Evolutionary conservation across 257 asterid genomes (phyloP).

Genomic region (Solanum habrochaites): DNA sequence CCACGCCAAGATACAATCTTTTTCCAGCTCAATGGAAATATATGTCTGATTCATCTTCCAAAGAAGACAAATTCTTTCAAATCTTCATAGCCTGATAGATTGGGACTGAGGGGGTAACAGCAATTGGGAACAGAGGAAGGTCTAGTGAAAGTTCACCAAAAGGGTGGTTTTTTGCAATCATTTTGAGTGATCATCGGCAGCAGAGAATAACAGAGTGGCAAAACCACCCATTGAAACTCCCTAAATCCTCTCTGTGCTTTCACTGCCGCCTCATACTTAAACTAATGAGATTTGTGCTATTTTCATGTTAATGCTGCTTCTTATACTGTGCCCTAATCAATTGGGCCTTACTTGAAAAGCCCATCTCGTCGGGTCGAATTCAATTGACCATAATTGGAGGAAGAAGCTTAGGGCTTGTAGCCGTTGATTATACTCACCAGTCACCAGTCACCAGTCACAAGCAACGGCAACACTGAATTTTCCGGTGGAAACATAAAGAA

Average conservation of each 20-base stretch:
- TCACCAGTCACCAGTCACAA: neutral
- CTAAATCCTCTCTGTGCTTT: neutral
- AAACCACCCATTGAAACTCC: conserved; percentile 27
- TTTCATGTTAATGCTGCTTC: neutral
- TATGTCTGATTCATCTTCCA: neutral
- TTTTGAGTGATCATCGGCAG: conserved; percentile 10
- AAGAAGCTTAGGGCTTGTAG: neutral
- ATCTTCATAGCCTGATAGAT: neutral
- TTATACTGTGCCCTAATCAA: neutral
- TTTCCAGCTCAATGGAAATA: neutral
- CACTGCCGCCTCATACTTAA: conserved; percentile 9
- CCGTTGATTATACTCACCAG: neutral
- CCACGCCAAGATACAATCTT: neutral
- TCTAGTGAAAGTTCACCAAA: neutral
- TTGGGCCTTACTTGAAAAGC: neutral
- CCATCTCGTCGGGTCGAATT: neutral
- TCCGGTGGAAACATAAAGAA: neutral
- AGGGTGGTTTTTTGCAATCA: neutral
- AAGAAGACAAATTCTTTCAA: neutral
- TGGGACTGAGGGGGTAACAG: neutral
- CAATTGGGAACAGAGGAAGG: neutral
- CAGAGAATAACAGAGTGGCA: conserved; percentile 5
- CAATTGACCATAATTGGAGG: neutral
- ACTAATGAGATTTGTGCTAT: neutral
- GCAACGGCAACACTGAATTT: neutral